Evolutionary conservation across 1,284 basidiomycete genomes (phyloP).

Genomic region (Tausonia pullulans): DNA sequence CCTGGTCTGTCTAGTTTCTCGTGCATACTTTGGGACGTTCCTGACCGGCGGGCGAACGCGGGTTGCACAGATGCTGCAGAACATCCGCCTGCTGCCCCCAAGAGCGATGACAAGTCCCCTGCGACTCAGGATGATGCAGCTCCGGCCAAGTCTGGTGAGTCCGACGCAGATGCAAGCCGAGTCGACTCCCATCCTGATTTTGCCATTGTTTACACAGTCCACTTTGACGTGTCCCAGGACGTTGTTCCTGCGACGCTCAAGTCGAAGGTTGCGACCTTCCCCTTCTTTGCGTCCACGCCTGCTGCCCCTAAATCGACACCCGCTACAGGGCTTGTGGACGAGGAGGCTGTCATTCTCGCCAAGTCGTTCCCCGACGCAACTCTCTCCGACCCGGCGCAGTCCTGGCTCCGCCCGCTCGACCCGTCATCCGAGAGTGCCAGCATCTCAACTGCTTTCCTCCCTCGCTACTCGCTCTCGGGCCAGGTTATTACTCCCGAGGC

Average conservation of each 20-base stretch:
- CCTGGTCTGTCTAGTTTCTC: background rate
- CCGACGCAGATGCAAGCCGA: too few species aligned
- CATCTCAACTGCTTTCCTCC: slow-evolving; percentile 8
- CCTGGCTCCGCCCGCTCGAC: slow-evolving; percentile 18
- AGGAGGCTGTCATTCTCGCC: too few species aligned
- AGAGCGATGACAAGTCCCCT: too few species aligned
- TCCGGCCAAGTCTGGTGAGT: too few species aligned
- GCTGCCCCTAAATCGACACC: slow-evolving; percentile 24
- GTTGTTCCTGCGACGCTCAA: background rate
- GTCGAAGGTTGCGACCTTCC: slow-evolving; percentile 4
- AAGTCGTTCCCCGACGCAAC: slow-evolving; percentile 50
- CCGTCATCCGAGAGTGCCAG: slow-evolving; percentile 7
- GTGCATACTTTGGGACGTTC: background rate
- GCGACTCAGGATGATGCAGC: too few species aligned
- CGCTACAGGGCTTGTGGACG: slow-evolving; percentile 40
- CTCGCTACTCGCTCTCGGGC: slow-evolving; percentile 64
- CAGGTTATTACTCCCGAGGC: slow-evolving; percentile 45
- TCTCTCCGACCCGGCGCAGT: slow-evolving; percentile 48
- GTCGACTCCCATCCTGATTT: too few species aligned
- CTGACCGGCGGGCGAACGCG: too few species aligned
- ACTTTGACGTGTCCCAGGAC: too few species aligned
- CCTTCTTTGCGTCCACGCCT: slow-evolving; percentile 1
- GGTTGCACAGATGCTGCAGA: too few species aligned
- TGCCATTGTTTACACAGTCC: too few species aligned
- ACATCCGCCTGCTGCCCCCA: too few species aligned